phyloP scores from a whole-genome alignment of 352 stramenopile species.

The Hyaloperonospora brassicae region DNA sequence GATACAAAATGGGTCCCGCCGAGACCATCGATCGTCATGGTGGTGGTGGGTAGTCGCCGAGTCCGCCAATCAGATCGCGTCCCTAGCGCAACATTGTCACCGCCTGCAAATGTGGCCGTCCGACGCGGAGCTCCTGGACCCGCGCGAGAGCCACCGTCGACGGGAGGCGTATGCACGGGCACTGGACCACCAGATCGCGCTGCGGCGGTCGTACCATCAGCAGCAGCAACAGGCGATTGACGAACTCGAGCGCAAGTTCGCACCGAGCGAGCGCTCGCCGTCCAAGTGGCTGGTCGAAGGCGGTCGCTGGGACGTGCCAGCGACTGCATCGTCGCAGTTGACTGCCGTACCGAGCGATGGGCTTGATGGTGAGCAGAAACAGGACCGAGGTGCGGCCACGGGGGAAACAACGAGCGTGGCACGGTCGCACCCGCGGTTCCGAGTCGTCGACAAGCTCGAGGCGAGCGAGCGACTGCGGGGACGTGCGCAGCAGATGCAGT shows the following conservation, averaged over 20 bases:
- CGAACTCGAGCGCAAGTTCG: constrained; percentile 49
- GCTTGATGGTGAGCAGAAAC: constrained; percentile 18
- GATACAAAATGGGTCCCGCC: neutral
- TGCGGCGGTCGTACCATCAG: constrained; percentile 37
- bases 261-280: constrained; percentile 42
- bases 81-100: neutral
- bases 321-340: constrained; percentile 15
- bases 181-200: constrained; percentile 62
- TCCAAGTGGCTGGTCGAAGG: constrained; percentile 68
- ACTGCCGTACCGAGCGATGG: constrained; percentile 15
- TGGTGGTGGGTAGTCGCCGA: too few species aligned
- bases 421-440: constrained; percentile 40
- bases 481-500: constrained; percentile 62
- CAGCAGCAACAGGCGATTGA: constrained; percentile 48
- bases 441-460: constrained; percentile 46
- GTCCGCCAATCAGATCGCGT: neutral
- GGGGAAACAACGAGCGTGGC: constrained; percentile 21
- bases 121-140: constrained; percentile 26
- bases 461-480: constrained; percentile 47
- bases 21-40: too few species aligned
- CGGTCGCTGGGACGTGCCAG: constrained; percentile 26
- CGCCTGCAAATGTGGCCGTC: constrained; percentile 40
- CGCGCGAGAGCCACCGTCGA: constrained; percentile 36
- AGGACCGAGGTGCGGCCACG: constrained; percentile 25
- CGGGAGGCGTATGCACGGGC: constrained; percentile 60